A percentile compares a stretch with the other conserved stretches of the same genome.
Conservation (phyloP, 2,329 filamentous ascomycete genomes). For the Penicillium sp. region DNA sequence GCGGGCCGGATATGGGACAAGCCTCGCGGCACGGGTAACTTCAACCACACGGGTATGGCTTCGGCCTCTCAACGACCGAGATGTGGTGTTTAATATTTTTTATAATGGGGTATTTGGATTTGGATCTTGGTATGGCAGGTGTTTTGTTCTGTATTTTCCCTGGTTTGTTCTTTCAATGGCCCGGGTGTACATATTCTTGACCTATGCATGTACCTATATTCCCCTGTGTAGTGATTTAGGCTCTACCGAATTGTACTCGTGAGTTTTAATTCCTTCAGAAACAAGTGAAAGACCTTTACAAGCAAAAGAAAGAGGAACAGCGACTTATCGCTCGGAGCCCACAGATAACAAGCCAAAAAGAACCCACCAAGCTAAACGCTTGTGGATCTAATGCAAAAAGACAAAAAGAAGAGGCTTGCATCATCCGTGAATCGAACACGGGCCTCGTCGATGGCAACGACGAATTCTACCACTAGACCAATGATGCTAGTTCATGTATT, state of each 20-base stretch:
- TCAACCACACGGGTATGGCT: neutral
- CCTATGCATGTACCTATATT: neutral
- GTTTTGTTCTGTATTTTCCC: constrained; percentile 1
- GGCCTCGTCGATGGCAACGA: constrained; percentile 47
- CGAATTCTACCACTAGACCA: constrained; percentile 44
- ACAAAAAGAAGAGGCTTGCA: constrained; percentile 31
- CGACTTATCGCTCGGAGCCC: neutral
- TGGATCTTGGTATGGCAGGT: constrained; percentile 1
- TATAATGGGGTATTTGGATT: constrained; percentile 7
- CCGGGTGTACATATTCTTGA: neutral
- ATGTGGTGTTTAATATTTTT: constrained; percentile 13
- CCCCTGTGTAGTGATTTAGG: neutral
- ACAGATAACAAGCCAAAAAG: neutral
- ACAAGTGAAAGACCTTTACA: neutral
- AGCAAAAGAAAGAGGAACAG: neutral
- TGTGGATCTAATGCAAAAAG: neutral
- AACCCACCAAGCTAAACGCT: neutral
- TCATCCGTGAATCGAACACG: constrained; percentile 50
- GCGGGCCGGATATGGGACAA: constrained; percentile 19
- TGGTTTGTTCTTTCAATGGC: neutral
- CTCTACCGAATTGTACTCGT: neutral
- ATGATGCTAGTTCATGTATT: constrained; percentile 32
- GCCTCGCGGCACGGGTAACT: constrained; percentile 11
- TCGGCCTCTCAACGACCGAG: constrained; percentile 9
- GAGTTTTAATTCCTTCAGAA: neutral